phyloP scores from a whole-genome alignment of 2,329 filamentous ascomycete genomes.

The Thielaviopsis euricoi region DNA sequence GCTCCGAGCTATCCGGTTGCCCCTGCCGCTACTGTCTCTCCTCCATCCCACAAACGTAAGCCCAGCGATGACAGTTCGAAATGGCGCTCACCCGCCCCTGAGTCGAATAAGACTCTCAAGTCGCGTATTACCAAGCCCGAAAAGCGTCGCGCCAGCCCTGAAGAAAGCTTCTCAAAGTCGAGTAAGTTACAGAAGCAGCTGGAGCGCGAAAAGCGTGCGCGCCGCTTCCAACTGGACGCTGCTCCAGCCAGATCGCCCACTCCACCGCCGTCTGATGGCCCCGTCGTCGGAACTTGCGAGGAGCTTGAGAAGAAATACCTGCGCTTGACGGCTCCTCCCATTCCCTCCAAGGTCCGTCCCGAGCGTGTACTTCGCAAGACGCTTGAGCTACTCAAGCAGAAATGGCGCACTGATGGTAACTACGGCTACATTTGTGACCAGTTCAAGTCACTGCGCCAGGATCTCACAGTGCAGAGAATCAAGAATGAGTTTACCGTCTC shows the following conservation, averaged over 20 bases:
- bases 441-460: constrained; percentile 96
- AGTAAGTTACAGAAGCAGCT: constrained; percentile 83
- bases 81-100: constrained; percentile 4
- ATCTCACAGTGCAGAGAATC: constrained; percentile 93
- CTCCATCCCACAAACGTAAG: constrained; percentile 32
- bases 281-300: constrained; percentile 73
- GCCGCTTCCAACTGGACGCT: constrained; percentile 62
- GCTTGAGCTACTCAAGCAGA: constrained; percentile 76
- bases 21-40: constrained; percentile 21
- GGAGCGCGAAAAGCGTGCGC: constrained; percentile 79
- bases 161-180: constrained; percentile 33
- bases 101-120: constrained; percentile 9
- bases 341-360: constrained; percentile 77
- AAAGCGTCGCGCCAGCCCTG: constrained; percentile 25
- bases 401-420: constrained; percentile 86
- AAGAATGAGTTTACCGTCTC: constrained; percentile 91
- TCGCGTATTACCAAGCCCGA: constrained; percentile 20
- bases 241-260: constrained; percentile 34
- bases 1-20: background rate
- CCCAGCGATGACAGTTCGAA: constrained; percentile 52
- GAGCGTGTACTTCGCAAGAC: constrained; percentile 66
- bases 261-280: constrained; percentile 42
- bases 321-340: constrained; percentile 77
- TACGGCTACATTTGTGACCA: constrained; percentile 98
- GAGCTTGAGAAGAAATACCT: constrained; percentile 86